These are phyloP conservation scores for Novymonas esmeraldas DNA, from an alignment of 208 protist genomes.

Conservation along the genomic window DNA sequence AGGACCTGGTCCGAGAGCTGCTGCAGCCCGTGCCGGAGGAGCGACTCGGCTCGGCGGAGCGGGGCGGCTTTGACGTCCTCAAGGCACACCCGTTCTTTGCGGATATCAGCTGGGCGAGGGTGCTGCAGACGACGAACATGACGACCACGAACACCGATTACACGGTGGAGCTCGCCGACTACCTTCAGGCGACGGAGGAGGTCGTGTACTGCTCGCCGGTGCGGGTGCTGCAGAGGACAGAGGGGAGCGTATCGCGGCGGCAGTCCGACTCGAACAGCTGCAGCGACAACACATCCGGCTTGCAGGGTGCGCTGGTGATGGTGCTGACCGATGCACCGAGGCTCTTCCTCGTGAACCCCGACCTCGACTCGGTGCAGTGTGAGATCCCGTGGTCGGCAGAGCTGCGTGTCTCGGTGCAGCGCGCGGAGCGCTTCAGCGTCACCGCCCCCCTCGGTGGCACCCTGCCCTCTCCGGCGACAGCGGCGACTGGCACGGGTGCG, in stretches of 20 bases:
- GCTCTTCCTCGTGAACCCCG: slow-evolving; percentile 62
- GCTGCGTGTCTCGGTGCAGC: slow-evolving; percentile 39
- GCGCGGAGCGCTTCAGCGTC: slow-evolving; percentile 39
- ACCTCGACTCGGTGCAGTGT: slow-evolving; percentile 19
- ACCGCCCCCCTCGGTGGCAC: slow-evolving; percentile 2
- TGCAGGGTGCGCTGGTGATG: slow-evolving; percentile 35
- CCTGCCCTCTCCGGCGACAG: slow-evolving; percentile 13
- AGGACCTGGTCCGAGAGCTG: slow-evolving; percentile 82
- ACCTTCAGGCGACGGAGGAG: slow-evolving; percentile 45
- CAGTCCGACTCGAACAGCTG: not conserved
- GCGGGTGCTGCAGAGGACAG: slow-evolving; percentile 17
- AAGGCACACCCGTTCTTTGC: slow-evolving; percentile 90
- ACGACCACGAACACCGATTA: slow-evolving; percentile 50
- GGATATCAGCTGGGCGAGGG: slow-evolving; percentile 60
- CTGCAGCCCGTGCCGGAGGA: slow-evolving; percentile 61
- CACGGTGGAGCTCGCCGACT: slow-evolving; percentile 38
- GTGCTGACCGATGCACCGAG: slow-evolving; percentile 71
- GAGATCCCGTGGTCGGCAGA: slow-evolving; percentile 40
- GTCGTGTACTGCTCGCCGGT: slow-evolving; percentile 64
- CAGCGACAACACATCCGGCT: not conserved
- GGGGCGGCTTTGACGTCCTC: slow-evolving; percentile 75
- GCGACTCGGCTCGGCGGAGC: slow-evolving; percentile 69
- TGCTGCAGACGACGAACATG: slow-evolving; percentile 52
- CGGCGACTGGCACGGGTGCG: not conserved
- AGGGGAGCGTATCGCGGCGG: not conserved